These are phyloP conservation scores for Murraya paniculata DNA, from an alignment of 345 rosid species.

Conservation along the genomic window DNA sequence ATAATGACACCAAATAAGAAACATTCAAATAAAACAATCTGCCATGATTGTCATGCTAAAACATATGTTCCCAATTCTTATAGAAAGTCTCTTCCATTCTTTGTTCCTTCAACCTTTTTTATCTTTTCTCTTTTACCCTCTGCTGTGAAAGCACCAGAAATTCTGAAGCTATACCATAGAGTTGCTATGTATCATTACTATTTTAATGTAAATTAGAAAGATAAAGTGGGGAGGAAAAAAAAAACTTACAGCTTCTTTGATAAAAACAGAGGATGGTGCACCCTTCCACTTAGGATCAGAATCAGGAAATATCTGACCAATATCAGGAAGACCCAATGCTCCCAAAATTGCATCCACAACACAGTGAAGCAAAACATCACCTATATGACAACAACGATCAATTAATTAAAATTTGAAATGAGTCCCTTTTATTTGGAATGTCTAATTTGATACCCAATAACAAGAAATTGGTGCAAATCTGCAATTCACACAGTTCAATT, in stretches of 20 bases:
- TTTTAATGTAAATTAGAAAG: not conserved
- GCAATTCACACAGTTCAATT: not conserved
- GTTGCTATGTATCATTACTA: not conserved
- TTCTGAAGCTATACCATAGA: not conserved
- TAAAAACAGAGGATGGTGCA: slow-evolving; percentile 83
- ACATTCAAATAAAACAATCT: not conserved
- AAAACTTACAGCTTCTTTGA: slow-evolving; percentile 89
- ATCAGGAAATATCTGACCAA: slow-evolving; percentile 96
- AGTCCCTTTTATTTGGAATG: not conserved
- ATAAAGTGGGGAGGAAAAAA: not conserved
- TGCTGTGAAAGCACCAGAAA: not conserved
- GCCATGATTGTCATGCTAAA: not conserved
- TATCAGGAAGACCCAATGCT: slow-evolving; percentile 95
- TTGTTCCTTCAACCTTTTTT: not conserved
- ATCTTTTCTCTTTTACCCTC: not conserved
- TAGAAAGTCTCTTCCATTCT: not conserved
- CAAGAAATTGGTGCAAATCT: not conserved
- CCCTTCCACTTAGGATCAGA: slow-evolving; percentile 97
- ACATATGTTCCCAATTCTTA: not conserved
- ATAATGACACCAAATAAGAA: not conserved
- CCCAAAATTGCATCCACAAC: slow-evolving; percentile 98
- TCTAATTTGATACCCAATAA: not conserved
- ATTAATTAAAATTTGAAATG: not conserved
- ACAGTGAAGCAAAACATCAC: slow-evolving; percentile 97
- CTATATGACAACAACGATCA: slow-evolving; percentile 33